Evolutionary conservation across 106 monocot genomes (phyloP), one percentile per base, ranked within the genome.

Genomic region (Hemerocallis citrina): DNA sequence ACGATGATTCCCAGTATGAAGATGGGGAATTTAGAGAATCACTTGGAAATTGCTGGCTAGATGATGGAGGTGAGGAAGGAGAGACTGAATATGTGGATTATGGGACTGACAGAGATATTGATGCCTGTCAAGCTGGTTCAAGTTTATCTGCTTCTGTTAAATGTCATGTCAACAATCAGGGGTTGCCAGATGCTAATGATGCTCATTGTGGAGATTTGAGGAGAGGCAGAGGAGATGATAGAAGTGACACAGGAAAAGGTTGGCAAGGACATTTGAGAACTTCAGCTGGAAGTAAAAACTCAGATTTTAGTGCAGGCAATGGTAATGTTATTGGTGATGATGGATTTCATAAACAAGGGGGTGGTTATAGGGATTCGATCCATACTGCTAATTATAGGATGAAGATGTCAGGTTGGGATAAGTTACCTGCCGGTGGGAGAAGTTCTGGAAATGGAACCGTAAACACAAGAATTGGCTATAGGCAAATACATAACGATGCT

Each of bases 21-120:
- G 95, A 96, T 79, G 95, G 95, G n/a, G 95, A 96, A 59, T 72
- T 96, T 17, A 78, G 87, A 71, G 90, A 90, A 61, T 75, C 75
- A 62, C 33, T 71, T 70, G 44, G 73, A 9, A 68, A 70, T 76
- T 64, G 48, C 28, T 83, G 86, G 86, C 74, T 29, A 35, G 73
- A 62, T 42, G 80, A 89, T 68, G 65, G 58, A 23, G 28, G 5
- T 32, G 75, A 78, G 1, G 84, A 81, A 21, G 76, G 41, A 16
- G 88, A 89, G 47, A 59, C 76, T 67, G 88, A 93, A 62, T 62
- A 49, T 69, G 81, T 75, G 24, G 84, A 81, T 70, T 78, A 75
- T 72, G 89, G 79, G 19, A 79, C 82, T n/a, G 85, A 82, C 31
- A 61, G 57, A 65, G 78, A 79, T 43, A 66, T 31, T 40, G 64